Base-by-base conservation (phyloP, 2,329 filamentous ascomycete genomes). In the Beauveria bassiana region DNA sequence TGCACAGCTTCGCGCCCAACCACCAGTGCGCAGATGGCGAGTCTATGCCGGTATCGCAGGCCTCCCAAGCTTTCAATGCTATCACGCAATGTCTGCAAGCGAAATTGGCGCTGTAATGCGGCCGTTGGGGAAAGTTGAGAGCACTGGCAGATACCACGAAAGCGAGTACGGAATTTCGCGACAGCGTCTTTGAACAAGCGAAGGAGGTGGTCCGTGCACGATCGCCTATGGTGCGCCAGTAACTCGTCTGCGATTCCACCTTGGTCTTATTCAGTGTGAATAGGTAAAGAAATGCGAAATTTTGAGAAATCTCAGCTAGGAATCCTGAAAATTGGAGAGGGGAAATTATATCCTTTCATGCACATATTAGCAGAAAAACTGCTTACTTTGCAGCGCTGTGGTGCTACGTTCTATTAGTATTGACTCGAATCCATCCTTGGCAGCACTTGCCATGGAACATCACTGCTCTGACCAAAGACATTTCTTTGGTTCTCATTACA, bases 181-280 rank as follows among this genome's bases (percentile, higher is more conserved):
- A 63, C 43, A 52, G 50, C 38, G n/a, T 18, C 24, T 53, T 46
- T 50, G 26, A 24, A 57, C 22, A 38, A 45, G 31, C 8, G 38
- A 58, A 46, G 24, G 50, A 49, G 56, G 45, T 63, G 61, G 61
- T 63, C 61, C 61, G 61, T 63, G 61, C 61, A 55, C 59, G 59
- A 5, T 10, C 10, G 31, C 28, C 18, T 46, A 12, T 20, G 12
- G 18, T 20, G 28, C 54, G 18, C 24, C 28, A 56, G 42, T 14
- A 46, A 57, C 43, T 45, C 8, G 12, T 14, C 22, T 14, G 28
- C 12, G 26, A 31, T 56, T 38, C 28, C 28, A 47, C 16, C 12
- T 22, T 47, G 26, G 24, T 12, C 22, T 34, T 12, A 20, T 42
- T 42, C 9, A 18, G 12, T 4, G 10, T 16, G 52, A 28, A n/a